Evolutionary conservation across 306 rosid genomes (phyloP).

Genomic region (Leucaena leucocephala): DNA sequence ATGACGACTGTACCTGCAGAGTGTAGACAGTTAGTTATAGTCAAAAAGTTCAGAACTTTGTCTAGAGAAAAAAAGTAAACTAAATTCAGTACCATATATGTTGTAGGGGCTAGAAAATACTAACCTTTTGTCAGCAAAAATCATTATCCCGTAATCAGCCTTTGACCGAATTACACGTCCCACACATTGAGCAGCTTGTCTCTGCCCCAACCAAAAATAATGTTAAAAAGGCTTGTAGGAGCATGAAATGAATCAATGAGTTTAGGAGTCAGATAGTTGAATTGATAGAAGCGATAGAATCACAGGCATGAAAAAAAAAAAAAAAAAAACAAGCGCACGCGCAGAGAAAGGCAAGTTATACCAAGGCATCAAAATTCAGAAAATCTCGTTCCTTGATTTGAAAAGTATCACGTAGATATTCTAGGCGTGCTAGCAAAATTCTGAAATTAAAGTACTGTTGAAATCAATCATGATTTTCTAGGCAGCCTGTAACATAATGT

Average conservation of each 20-base stretch:
- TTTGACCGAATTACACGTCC: slow-evolving; percentile 95
- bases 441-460: slow-evolving; percentile 40
- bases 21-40: slow-evolving; percentile 12
- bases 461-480: not conserved
- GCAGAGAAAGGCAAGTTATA: slow-evolving; percentile 23
- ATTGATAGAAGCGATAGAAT: not conserved
- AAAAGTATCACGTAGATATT: slow-evolving; percentile 64
- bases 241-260: slow-evolving; percentile 10
- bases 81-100: slow-evolving; percentile 2
- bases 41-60: slow-evolving; percentile 13
- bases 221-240: slow-evolving; percentile 7
- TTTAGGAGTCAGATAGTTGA: slow-evolving; percentile 16
- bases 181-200: slow-evolving; percentile 99
- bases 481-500: not conserved
- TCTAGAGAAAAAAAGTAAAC: not conserved
- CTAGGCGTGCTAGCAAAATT: slow-evolving; percentile 66
- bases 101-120: not conserved
- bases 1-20: slow-evolving; percentile 87
- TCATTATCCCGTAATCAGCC: slow-evolving; percentile 99
- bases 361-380: slow-evolving; percentile 88
- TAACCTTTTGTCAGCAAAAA: slow-evolving; percentile 95
- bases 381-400: slow-evolving; percentile 95
- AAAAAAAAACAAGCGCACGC: no score
- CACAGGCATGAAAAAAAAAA: no score
- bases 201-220: slow-evolving; percentile 49